Evolutionary conservation across 176 grass and related monocot species (phyloP), one percentile per base, ranked within the genome.

Genomic region (Carex cristatella): DNA sequence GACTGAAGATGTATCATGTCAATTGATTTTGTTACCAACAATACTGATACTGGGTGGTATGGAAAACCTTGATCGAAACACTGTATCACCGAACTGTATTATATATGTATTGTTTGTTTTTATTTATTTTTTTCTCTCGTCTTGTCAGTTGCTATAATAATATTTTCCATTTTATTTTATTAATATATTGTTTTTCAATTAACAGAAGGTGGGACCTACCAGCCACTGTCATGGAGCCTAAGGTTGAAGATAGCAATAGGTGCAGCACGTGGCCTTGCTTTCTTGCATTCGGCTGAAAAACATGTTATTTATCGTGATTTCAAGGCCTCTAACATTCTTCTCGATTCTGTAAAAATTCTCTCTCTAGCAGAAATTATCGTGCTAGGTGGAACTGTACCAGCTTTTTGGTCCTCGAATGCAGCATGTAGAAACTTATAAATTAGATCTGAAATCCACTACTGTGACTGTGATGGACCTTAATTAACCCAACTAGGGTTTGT

Each of bases 221-320:
- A 87, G 81, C 81, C 81, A 48, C 86, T 90, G 16, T 85, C 89
- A 44, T 90, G 89, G 89, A 71, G 12, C 33, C 14, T 90, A 37
- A 80, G 89, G 74, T 42, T 87, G 40, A 90, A 84, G 76, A 90
- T 90, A 74, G 89, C 85, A 27, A 85, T 90, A n/a, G 89, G 85
- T 65, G 89, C 89, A n/a, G 89, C 89, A 42, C 72, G 89, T 42
- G 89, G 89, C 18, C 89, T 90, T 66, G 89, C 89, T 51, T 90
- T 87, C 65, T 81, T 90, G 66, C 89, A 90, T 75, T 42, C 75
- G 5, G 66, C 89, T 1, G 89, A 90, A 79, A 90, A 87, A 19
- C 73, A 87, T 72, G 58, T 90, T 44, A 90, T 90, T 56, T 90
- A 90, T 57, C 83, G 89, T n/a, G 89, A 90, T 69, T 90, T 90